Conservation (phyloP, 1,284 basidiomycete genomes). For the Leccinum fallax region DNA sequence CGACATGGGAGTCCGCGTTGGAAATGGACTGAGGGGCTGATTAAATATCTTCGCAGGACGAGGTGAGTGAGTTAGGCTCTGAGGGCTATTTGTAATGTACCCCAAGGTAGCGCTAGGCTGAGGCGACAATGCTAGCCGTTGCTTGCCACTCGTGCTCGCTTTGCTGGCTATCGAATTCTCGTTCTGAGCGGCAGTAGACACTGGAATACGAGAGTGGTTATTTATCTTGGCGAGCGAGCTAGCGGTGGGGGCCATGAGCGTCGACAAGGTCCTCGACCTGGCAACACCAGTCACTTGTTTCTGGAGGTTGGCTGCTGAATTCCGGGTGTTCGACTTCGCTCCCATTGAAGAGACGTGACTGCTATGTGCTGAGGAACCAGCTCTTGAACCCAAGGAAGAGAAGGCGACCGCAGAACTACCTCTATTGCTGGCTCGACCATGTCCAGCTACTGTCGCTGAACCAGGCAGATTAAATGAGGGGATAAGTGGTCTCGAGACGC, state of each 20-base stretch:
- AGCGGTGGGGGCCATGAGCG: slow-evolving; percentile 71
- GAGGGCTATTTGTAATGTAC: slow-evolving; percentile 47
- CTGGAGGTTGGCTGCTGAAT: slow-evolving; percentile 17
- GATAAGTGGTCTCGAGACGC: slow-evolving; percentile 23
- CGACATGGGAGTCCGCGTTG: slow-evolving; percentile 29
- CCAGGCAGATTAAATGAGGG: slow-evolving; percentile 20
- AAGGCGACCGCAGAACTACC: slow-evolving; percentile 33
- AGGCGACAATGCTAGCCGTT: slow-evolving; percentile 24
- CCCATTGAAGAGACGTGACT: slow-evolving; percentile 36
- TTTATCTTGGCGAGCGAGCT: slow-evolving; percentile 70
- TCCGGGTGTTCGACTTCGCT: slow-evolving; percentile 28
- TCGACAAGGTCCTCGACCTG: slow-evolving; percentile 44
- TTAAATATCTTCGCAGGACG: slow-evolving; percentile 50
- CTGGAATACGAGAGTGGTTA: slow-evolving; percentile 22
- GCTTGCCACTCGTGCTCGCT: slow-evolving; percentile 17
- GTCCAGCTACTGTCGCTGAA: slow-evolving; percentile 25
- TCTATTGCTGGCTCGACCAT: slow-evolving; percentile 20
- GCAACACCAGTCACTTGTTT: slow-evolving; percentile 15
- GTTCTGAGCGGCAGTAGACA: slow-evolving; percentile 3
- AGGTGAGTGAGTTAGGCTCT: slow-evolving; percentile 28
- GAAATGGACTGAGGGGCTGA: slow-evolving; percentile 47
- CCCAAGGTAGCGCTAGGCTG: slow-evolving; percentile 34
- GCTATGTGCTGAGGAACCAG: slow-evolving; percentile 7
- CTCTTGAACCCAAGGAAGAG: slow-evolving; percentile 39
- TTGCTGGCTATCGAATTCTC: slow-evolving; percentile 20